Base-by-base conservation (phyloP, 805 yeast species). In the Yarrowia alimentaria region DNA sequence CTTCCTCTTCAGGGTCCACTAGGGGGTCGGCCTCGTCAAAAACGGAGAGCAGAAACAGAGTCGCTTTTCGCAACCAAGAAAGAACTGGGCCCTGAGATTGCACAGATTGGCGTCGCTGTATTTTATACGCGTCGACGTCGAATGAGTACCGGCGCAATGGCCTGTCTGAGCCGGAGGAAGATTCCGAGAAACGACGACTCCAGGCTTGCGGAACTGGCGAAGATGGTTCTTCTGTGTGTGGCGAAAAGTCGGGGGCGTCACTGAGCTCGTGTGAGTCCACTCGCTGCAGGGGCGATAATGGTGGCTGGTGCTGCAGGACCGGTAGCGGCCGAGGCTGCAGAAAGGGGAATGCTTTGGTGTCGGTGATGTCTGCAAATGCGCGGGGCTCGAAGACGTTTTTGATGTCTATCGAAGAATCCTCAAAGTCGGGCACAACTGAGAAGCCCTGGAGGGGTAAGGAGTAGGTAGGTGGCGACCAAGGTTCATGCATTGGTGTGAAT, bases 401-500 rank as follows among this genome's bases (percentile, higher is more conserved):
- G 11, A 37, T 16, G 5, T n/a, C 21, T 14, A 37, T 29, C 3
- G 43, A 17, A 18, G 43, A 10, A 6, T 18, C 17, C 16, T 22
- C 30, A 22, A 35, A 22, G 42, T 35, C 42, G 20, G 42, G 16
- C 11, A 20, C 29, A 3, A 37, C 43, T 21, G 25, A 29, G 25
- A 37, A 24, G 16, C 43, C 43, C 16, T 37, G 43, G 43, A 37
- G 24, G 20, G 43, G 43, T 5, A 30, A 24, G 16, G 29, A 30
- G 18, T 37, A 37, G 12, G 25, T 37, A 30, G 43, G 43, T 37
- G 43, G 43, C 43, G 43, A 37, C 43, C 43, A 37, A 37, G 43
- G 43, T 37, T 37, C 43, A 37, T 37, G 43, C 43, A 37, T 37
- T 16, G n/a, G n/a, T n/a, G 30, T 37, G 38, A 12, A 25, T 32